These are phyloP conservation scores for Zygosaccharomyces rouxii DNA, from an alignment of 805 yeast species.

Conservation along the genomic window DNA sequence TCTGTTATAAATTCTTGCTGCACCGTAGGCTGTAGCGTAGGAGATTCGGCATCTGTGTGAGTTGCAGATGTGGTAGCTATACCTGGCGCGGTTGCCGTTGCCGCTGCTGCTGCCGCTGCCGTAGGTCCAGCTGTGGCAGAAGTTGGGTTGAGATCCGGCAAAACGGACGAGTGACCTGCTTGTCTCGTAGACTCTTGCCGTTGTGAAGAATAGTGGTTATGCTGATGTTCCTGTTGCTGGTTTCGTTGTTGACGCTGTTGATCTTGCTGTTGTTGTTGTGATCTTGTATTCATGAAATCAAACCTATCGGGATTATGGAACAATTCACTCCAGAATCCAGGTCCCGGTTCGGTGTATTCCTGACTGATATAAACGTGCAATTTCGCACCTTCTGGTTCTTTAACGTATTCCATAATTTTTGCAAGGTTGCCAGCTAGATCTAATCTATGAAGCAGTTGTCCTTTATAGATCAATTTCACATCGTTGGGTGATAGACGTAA, in stretches of 20 bases:
- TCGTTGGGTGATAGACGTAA: slow-evolving; percentile 20
- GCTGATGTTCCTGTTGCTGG: background rate
- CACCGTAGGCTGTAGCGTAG: background rate
- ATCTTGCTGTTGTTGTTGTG: slow-evolving; percentile 1
- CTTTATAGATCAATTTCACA: slow-evolving; percentile 30
- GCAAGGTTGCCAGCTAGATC: slow-evolving; percentile 22
- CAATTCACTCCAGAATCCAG: slow-evolving; percentile 31
- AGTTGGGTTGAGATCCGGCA: background rate
- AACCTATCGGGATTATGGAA: slow-evolving; percentile 20
- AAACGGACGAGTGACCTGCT: background rate
- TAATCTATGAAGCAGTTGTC: slow-evolving; percentile 18
- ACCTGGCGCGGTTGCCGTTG: background rate
- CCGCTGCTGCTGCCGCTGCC: background rate
- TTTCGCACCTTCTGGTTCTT: slow-evolving; percentile 15
- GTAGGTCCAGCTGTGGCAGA: slow-evolving; percentile 2
- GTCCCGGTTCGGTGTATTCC: slow-evolving; percentile 22
- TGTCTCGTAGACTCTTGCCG: background rate
- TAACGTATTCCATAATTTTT: slow-evolving; percentile 19
- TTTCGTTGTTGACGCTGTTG: background rate
- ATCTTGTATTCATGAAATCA: slow-evolving; percentile 16
- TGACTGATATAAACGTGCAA: slow-evolving; percentile 30
- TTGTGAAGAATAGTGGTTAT: background rate
- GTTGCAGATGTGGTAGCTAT: background rate
- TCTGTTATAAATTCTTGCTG: slow-evolving; percentile 12
- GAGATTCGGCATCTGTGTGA: background rate